Evolutionary conservation across 2,329 filamentous ascomycete genomes (phyloP).

Genomic region (Fusarium torulosum): DNA sequence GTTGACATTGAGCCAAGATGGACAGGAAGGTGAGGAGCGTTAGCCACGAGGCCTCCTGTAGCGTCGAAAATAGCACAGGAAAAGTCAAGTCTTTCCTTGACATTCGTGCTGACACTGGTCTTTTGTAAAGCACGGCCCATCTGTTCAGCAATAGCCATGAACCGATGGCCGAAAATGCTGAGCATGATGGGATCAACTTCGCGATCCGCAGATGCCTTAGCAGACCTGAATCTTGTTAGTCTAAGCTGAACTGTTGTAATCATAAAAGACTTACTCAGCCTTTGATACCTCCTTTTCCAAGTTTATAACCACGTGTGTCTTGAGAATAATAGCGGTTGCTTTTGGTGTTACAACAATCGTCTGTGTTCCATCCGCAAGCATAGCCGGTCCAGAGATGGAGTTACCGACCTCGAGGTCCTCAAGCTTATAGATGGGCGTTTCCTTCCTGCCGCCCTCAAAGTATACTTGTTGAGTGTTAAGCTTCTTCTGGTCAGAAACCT

Average conservation of each 20-base stretch:
- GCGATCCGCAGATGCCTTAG: slow-evolving; percentile 38
- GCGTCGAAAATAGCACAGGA: slow-evolving; percentile 85
- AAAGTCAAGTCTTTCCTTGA: slow-evolving; percentile 86
- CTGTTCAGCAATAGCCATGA: slow-evolving; percentile 89
- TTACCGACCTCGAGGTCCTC: slow-evolving; percentile 79
- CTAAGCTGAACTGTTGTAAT: too few species aligned
- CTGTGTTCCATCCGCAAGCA: slow-evolving; percentile 88
- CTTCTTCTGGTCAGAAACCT: slow-evolving; percentile 68
- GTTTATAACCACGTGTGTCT: slow-evolving; percentile 92
- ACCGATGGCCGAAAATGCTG: slow-evolving; percentile 83
- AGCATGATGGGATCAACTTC: slow-evolving; percentile 82
- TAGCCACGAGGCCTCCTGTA: slow-evolving; percentile 80
- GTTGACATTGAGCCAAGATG: slow-evolving; percentile 88
- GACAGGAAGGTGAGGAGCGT: slow-evolving; percentile 83
- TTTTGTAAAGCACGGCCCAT: slow-evolving; percentile 86
- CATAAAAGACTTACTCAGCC: slow-evolving; percentile 47
- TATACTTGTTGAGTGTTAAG: slow-evolving; percentile 80
- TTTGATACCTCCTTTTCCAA: slow-evolving; percentile 69
- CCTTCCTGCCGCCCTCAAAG: slow-evolving; percentile 82
- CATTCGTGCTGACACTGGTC: slow-evolving; percentile 83
- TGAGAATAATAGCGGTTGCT: slow-evolving; percentile 80
- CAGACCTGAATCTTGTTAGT: slow-evolving; percentile 34
- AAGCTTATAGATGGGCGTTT: slow-evolving; percentile 87
- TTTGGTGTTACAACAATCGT: slow-evolving; percentile 90
- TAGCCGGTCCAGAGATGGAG: slow-evolving; percentile 81